A percentile compares a stretch with the other conserved stretches of the same genome.
Evolutionary conservation across 1,284 basidiomycete genomes (phyloP).

Genomic region (Ceratobasidium sp.): DNA sequence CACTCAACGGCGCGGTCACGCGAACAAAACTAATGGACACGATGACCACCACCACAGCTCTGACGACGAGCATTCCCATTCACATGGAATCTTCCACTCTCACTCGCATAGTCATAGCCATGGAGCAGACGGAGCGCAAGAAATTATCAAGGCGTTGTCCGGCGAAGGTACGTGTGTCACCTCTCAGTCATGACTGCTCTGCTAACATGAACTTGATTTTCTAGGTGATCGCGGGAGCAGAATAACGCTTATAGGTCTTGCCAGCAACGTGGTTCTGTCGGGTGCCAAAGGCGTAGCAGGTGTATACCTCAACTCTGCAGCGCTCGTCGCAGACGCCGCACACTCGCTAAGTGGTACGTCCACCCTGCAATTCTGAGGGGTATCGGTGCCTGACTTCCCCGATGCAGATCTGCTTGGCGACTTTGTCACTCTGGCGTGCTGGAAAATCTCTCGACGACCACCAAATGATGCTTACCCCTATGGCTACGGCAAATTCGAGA

Average conservation of each 20-base stretch:
- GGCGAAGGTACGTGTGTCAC: slow-evolving; percentile 9
- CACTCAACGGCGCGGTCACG: slow-evolving; percentile 23
- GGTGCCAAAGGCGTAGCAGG: slow-evolving; percentile 86
- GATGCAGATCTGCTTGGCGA: slow-evolving; percentile 83
- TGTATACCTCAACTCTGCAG: slow-evolving; percentile 87
- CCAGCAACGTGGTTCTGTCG: slow-evolving; percentile 85
- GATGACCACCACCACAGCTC: slow-evolving; percentile 75
- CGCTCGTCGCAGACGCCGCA: slow-evolving; percentile 92
- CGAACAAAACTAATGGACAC: slow-evolving; percentile 54
- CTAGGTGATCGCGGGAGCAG: slow-evolving; percentile 84
- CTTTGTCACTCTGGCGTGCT: slow-evolving; percentile 92
- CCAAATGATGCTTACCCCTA: slow-evolving; percentile 84
- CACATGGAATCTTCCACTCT: slow-evolving; percentile 61
- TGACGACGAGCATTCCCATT: slow-evolving; percentile 70
- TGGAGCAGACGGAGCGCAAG: slow-evolving; percentile 40
- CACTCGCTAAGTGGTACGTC: slow-evolving; percentile 88
- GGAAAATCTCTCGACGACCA: slow-evolving; percentile 84
- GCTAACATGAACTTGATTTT: too few species aligned
- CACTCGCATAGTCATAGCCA: slow-evolving; percentile 32
- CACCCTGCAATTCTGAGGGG: not conserved
- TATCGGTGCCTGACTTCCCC: not conserved
- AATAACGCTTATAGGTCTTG: slow-evolving; percentile 89
- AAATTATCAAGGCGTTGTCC: slow-evolving; percentile 36
- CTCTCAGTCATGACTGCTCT: slow-evolving; percentile 31
- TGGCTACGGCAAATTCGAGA: slow-evolving; percentile 93